phyloP scores from a whole-genome alignment of 345 rosid species.

The Salix udensis region DNA sequence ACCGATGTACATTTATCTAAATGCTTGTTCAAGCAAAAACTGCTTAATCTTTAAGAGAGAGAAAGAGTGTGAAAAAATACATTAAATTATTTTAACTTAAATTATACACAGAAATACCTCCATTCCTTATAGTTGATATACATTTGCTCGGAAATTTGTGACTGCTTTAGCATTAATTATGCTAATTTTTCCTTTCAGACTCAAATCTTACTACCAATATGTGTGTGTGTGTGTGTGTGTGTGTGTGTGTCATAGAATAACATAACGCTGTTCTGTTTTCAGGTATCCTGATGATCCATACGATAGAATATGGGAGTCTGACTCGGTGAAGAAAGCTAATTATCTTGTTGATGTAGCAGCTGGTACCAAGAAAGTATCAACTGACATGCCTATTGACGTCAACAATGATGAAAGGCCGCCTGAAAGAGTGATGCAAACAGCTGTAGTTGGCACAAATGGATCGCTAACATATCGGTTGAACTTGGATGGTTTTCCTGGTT shows the following conservation, averaged over 20 bases:
- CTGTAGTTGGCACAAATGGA: constrained; percentile 96
- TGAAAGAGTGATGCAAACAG: constrained; percentile 95
- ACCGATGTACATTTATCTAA: neutral
- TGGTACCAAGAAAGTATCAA: constrained; percentile 75
- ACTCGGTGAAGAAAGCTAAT: constrained; percentile 69
- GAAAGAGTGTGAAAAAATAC: neutral
- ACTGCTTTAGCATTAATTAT: neutral
- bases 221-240: accelerated
- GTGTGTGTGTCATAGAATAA: neutral
- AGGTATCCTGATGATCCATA: constrained; percentile 97
- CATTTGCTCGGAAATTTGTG: neutral
- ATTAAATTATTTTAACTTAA: neutral
- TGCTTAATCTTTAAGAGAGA: neutral
- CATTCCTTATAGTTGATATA: neutral
- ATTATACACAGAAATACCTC: neutral
- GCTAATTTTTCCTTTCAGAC: neutral
- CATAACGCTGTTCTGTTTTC: constrained; percentile 11
- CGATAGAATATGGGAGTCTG: constrained; percentile 97
- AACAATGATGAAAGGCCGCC: constrained; percentile 59
- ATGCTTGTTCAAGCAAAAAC: neutral
- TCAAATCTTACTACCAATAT: neutral
- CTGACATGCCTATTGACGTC: constrained; percentile 49
- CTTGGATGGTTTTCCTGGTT: constrained; percentile 89
- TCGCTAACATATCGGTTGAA: constrained; percentile 78
- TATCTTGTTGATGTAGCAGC: constrained; percentile 92